Conservation (phyloP, 2,329 filamentous ascomycete genomes). For the Apiospora aurea region DNA sequence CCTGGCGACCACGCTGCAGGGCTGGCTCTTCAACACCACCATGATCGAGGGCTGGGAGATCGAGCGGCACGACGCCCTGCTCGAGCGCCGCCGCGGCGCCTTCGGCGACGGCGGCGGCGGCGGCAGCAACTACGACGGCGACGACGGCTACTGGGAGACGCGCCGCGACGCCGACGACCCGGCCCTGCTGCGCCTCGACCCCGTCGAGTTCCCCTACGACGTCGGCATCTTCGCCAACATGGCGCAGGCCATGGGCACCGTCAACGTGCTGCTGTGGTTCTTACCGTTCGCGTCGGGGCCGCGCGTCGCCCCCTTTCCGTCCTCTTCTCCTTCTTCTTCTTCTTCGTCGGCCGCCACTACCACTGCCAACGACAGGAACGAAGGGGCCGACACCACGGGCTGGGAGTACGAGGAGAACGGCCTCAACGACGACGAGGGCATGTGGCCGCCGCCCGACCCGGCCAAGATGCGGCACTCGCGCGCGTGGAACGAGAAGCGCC, state of each 20-base stretch:
- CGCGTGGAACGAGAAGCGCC: slow-evolving; percentile 43
- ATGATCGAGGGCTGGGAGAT: slow-evolving; percentile 84
- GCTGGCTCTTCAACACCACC: slow-evolving; percentile 73
- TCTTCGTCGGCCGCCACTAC: no score
- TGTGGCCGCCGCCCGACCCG: slow-evolving; percentile 71
- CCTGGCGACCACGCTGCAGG: slow-evolving; percentile 66
- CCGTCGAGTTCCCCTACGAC: slow-evolving; percentile 84
- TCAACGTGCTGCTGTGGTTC: slow-evolving; percentile 72
- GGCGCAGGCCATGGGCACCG: slow-evolving; percentile 76
- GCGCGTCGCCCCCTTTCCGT: slow-evolving; percentile 43
- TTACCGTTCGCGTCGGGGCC: slow-evolving; percentile 68
- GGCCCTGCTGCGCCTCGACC: slow-evolving; percentile 60
- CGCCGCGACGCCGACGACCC: slow-evolving; percentile 34
- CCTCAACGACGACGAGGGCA: slow-evolving; percentile 69
- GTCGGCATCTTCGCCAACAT: slow-evolving; percentile 78
- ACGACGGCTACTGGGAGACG: slow-evolving; percentile 47
- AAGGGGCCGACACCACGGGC: slow-evolving; percentile 45
- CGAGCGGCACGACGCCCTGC: slow-evolving; percentile 66
- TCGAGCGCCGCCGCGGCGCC: slow-evolving; percentile 53
- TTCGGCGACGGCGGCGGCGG: slow-evolving; percentile 42
- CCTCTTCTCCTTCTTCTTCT: slow-evolving; percentile 17
- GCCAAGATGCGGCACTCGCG: slow-evolving; percentile 60
- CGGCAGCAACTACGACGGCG: slow-evolving; percentile 42
- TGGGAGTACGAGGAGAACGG: slow-evolving; percentile 78
- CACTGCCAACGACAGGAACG: neutral